Evolutionary conservation across 805 yeast species (phyloP).

Genomic region (Candida koratica): DNA sequence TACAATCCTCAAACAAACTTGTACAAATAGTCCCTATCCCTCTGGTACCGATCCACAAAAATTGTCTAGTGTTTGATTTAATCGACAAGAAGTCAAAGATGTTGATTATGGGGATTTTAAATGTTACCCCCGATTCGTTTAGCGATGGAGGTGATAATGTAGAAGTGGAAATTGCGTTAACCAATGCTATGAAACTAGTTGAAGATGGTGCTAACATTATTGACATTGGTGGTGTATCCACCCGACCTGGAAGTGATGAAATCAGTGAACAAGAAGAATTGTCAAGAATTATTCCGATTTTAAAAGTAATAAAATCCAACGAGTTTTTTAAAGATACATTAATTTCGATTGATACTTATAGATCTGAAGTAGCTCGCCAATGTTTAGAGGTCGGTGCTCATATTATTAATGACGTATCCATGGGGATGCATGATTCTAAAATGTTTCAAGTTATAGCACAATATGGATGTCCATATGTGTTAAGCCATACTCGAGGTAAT

Average conservation of each 20-base stretch:
- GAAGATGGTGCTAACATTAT: conserved; percentile 66
- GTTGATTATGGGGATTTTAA: conserved; percentile 79
- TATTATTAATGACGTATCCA: conserved; percentile 86
- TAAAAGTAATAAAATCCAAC: conserved; percentile 53
- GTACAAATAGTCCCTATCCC: conserved; percentile 49
- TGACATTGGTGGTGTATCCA: conserved; percentile 93
- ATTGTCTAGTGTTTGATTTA: conserved; percentile 41
- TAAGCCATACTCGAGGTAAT: conserved; percentile 83
- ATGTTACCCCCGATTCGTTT: conserved; percentile 91
- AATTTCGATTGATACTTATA: conserved; percentile 85
- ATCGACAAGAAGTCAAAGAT: conserved; percentile 48
- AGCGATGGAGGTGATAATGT: conserved; percentile 73
- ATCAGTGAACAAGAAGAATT: conserved; percentile 66
- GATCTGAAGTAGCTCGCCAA: conserved; percentile 67
- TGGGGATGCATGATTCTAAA: conserved; percentile 63
- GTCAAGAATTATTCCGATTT: conserved; percentile 63
- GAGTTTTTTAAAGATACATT: conserved; percentile 39
- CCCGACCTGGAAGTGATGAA: conserved; percentile 76
- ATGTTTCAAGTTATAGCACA: conserved; percentile 71
- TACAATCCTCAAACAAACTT: conserved; percentile 51
- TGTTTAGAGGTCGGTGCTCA: conserved; percentile 79
- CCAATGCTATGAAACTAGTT: conserved; percentile 47
- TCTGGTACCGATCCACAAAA: conserved; percentile 10
- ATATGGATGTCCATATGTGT: conserved; percentile 68
- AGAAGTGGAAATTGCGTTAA: conserved; percentile 38